Conservation (phyloP, 1,284 basidiomycete species). For the Irpex lacteus region DNA sequence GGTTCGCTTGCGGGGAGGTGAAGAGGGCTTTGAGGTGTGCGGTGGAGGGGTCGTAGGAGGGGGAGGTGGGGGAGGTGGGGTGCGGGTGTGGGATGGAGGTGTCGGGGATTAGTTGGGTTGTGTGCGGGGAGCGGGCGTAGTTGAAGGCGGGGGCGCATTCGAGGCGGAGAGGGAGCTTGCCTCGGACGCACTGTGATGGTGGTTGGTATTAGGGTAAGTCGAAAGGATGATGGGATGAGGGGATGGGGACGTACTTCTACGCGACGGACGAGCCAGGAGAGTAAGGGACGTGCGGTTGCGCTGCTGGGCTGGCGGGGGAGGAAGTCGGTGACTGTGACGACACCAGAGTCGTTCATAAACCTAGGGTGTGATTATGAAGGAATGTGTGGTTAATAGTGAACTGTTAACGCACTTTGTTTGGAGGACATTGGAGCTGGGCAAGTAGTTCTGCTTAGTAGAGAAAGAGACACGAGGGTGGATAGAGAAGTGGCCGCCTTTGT, state of each 20-base stretch:
- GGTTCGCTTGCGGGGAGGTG: constrained; percentile 42
- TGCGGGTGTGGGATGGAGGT: constrained; percentile 32
- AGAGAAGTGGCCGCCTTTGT: constrained; percentile 93
- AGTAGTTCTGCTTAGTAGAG: constrained; percentile 81
- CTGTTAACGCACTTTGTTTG: constrained; percentile 63
- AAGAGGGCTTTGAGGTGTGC: constrained; percentile 69
- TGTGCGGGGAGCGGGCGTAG: constrained; percentile 78
- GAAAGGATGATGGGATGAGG: neutral
- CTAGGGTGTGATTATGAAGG: constrained; percentile 25
- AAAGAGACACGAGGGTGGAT: constrained; percentile 71
- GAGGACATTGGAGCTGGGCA: constrained; percentile 85
- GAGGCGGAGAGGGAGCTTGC: constrained; percentile 70
- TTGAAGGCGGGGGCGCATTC: constrained; percentile 94
- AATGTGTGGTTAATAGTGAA: neutral
- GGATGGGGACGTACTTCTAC: constrained; percentile 56
- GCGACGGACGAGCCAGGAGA: constrained; percentile 86
- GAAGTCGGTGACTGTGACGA: constrained; percentile 80
- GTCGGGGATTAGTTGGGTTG: constrained; percentile 55
- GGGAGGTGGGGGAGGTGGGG: constrained; percentile 10
- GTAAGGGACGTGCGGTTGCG: constrained; percentile 53
- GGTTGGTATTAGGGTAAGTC: neutral
- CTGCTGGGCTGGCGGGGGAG: constrained; percentile 62
- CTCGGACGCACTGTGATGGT: constrained; percentile 63
- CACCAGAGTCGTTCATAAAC: constrained; percentile 80
- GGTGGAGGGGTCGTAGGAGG: constrained; percentile 4